Percentiles rank a stretch among this genome's conserved stretches.
phyloP scores from a whole-genome alignment of 1,284 basidiomycete genomes.

The Cryptococcus sp. region DNA sequence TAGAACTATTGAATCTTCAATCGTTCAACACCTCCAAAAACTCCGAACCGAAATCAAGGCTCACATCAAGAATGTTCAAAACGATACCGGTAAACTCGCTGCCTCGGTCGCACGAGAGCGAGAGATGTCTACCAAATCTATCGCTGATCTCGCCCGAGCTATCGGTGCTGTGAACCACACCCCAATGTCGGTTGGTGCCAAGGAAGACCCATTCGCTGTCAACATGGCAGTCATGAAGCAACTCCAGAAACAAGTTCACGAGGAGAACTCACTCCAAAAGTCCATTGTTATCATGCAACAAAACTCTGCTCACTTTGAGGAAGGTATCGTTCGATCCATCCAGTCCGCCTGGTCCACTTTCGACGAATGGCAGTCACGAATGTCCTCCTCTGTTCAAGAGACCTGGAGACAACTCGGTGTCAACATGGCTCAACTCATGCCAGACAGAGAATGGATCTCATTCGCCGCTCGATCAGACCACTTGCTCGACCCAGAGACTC shows the following conservation, averaged over 20 bases:
- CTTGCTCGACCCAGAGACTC: slow-evolving; percentile 94
- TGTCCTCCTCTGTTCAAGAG: slow-evolving; percentile 72
- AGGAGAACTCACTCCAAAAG: slow-evolving; percentile 97
- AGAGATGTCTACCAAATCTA: slow-evolving; percentile 78
- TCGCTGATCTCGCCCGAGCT: slow-evolving; percentile 80
- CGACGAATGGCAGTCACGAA: slow-evolving; percentile 93
- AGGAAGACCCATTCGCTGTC: slow-evolving; percentile 74
- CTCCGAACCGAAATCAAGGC: slow-evolving; percentile 92
- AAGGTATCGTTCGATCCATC: slow-evolving; percentile 89
- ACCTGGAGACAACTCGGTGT: slow-evolving; percentile 71
- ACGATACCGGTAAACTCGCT: slow-evolving; percentile 93
- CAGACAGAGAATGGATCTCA: slow-evolving; percentile 94
- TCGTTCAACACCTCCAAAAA: slow-evolving; percentile 97
- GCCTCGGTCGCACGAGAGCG: slow-evolving; percentile 87
- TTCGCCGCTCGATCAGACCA: slow-evolving; percentile 94
- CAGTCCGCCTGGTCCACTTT: slow-evolving; percentile 97
- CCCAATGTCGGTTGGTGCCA: slow-evolving; percentile 77
- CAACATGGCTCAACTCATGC: slow-evolving; percentile 77
- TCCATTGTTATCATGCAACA: slow-evolving; percentile 99
- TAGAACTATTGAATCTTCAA: slow-evolving; percentile 92
- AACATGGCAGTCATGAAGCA: slow-evolving; percentile 82
- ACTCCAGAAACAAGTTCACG: slow-evolving; percentile 88
- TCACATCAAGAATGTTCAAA: slow-evolving; percentile 96
- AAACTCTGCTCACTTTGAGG: slow-evolving; percentile 95
- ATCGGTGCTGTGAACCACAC: slow-evolving; percentile 94